A percentile compares a stretch with the other conserved stretches of the same genome.
phyloP scores from a whole-genome alignment of 2,329 filamentous ascomycete species.

The Fusarium fujikuroi region DNA sequence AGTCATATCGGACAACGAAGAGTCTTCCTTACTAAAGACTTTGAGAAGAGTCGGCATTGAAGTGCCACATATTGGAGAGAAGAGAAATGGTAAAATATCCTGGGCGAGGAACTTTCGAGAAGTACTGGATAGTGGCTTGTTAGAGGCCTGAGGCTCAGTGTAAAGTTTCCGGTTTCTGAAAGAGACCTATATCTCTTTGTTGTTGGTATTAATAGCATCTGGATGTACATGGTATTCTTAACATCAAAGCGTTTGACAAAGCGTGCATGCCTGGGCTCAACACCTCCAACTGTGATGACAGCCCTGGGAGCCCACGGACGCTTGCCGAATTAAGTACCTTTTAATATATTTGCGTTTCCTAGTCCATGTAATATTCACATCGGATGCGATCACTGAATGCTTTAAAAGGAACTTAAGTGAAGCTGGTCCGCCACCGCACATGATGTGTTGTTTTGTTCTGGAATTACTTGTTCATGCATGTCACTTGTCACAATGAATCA shows the following conservation, averaged over 20 bases:
- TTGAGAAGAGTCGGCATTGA: slow-evolving; percentile 52
- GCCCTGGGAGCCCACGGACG: neutral
- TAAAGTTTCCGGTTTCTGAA: neutral
- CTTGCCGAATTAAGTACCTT: neutral
- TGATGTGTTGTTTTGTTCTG: neutral
- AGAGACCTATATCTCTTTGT: neutral
- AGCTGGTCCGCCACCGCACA: neutral
- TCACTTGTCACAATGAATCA: neutral
- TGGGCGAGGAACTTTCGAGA: slow-evolving; percentile 60
- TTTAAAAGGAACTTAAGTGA: neutral
- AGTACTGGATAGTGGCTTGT: slow-evolving; percentile 48
- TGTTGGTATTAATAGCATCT: neutral
- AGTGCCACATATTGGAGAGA: slow-evolving; percentile 52
- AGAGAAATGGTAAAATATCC: slow-evolving; percentile 38
- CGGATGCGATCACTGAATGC: neutral
- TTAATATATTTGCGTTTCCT: neutral
- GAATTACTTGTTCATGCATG: slow-evolving; percentile 12
- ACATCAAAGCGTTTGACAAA: neutral
- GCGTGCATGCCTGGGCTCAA: neutral
- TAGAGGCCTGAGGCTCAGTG: slow-evolving; percentile 23
- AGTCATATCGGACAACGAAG: slow-evolving; percentile 55
- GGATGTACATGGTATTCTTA: neutral
- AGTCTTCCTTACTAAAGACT: slow-evolving; percentile 50
- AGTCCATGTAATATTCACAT: neutral
- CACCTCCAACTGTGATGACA: neutral